These are phyloP conservation scores for Yamadazyma buinensis DNA, from an alignment of 1,139 yeast species.

Conservation along the genomic window DNA sequence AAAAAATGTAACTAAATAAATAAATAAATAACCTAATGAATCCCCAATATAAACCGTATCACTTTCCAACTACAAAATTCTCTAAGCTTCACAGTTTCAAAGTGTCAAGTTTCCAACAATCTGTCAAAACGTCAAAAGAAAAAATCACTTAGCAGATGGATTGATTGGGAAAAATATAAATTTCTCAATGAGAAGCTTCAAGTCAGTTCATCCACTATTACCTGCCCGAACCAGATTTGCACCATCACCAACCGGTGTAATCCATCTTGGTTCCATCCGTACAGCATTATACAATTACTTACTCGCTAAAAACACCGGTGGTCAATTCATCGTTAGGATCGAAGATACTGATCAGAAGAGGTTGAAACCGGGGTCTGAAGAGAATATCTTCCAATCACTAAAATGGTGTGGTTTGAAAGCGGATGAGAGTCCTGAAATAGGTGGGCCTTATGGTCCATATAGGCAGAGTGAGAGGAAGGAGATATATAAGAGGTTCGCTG, in stretches of 20 bases:
- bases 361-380: conserved; percentile 76
- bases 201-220: conserved; percentile 33
- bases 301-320: conserved; percentile 74
- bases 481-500: conserved; percentile 59
- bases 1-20: too few species aligned
- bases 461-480: conserved; percentile 75
- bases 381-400: conserved; percentile 70
- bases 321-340: conserved; percentile 73
- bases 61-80: too few species aligned
- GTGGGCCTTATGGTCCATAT: conserved; percentile 69
- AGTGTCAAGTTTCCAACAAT: too few species aligned
- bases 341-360: conserved; percentile 92
- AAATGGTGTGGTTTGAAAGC: conserved; percentile 71
- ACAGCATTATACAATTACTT: conserved; percentile 90
- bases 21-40: too few species aligned
- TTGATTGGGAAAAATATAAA: too few species aligned
- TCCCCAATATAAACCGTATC: too few species aligned
- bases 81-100: too few species aligned
- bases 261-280: conserved; percentile 88
- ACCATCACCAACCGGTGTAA: conserved; percentile 94
- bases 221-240: conserved; percentile 94
- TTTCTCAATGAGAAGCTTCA: conserved; percentile 1
- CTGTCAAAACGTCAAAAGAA: too few species aligned
- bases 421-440: conserved; percentile 61
- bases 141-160: too few species aligned